Evolutionary conservation across 108 stramenopile genomes (phyloP).

Genomic region (Nitzschia sp.): DNA sequence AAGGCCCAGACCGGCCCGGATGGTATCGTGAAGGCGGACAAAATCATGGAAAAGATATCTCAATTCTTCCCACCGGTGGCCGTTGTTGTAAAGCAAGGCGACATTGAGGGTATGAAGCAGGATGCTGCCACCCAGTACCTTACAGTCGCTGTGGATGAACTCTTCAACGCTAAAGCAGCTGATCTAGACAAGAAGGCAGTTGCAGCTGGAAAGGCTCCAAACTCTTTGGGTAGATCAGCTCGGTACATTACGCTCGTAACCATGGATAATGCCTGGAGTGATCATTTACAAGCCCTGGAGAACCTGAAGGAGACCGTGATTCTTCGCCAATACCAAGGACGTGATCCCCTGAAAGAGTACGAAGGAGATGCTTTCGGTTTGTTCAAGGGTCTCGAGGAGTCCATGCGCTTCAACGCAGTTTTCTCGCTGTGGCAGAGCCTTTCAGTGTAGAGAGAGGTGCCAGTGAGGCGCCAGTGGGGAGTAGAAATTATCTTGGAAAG

Average conservation of each 20-base stretch:
- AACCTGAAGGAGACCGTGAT: conserved; percentile 84
- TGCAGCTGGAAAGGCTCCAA: conserved; percentile 56
- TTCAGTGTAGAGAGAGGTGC: neutral
- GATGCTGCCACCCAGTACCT: conserved; percentile 53
- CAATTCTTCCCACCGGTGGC: conserved; percentile 84
- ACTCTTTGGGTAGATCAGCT: conserved; percentile 79
- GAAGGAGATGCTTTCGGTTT: conserved; percentile 67
- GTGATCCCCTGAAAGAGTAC: conserved; percentile 82
- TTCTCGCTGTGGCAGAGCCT: conserved; percentile 87
- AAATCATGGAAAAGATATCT: conserved; percentile 75
- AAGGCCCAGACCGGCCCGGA: conserved; percentile 69
- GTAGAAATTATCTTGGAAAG: too few species aligned
- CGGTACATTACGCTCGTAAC: conserved; percentile 87
- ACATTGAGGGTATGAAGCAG: conserved; percentile 51
- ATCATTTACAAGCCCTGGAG: conserved; percentile 88
- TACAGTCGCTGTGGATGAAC: conserved; percentile 70
- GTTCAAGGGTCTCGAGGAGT: conserved; percentile 80
- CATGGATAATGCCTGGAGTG: conserved; percentile 91
- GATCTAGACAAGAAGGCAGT: conserved; percentile 62
- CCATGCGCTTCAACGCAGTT: conserved; percentile 83
- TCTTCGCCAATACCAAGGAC: conserved; percentile 73
- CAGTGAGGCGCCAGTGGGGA: neutral
- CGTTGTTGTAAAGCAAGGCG: conserved; percentile 46
- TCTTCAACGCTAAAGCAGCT: conserved; percentile 60
- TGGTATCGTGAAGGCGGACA: conserved; percentile 61